Evolutionary conservation across 106 monocot genomes (phyloP).

Genomic region (Hemerocallis citrina): DNA sequence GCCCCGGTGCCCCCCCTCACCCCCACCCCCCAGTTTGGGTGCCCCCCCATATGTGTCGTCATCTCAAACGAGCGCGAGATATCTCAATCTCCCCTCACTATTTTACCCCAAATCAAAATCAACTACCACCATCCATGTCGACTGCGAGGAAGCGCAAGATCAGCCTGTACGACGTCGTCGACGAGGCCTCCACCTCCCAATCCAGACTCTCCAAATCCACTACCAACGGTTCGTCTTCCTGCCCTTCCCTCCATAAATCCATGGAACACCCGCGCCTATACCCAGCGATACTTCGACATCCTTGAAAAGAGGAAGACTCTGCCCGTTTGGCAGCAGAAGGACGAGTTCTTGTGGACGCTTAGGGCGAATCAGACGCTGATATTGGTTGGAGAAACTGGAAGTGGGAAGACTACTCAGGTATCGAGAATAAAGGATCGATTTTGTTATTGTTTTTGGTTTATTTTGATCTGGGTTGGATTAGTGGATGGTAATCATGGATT

Average conservation of each 20-base stretch:
- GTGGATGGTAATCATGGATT: too few species aligned
- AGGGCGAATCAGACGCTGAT: conserved; percentile 47
- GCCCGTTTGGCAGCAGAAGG: conserved; percentile 96
- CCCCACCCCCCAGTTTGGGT: too few species aligned
- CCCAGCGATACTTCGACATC: conserved; percentile 66
- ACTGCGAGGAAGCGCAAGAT: conserved; percentile 91
- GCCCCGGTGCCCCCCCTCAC: too few species aligned
- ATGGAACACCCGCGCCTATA: conserved; percentile 71
- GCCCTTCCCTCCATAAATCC: conserved; percentile 31
- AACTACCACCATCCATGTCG: conserved; percentile 32
- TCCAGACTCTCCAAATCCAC: conserved; percentile 20
- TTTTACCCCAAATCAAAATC: too few species aligned
- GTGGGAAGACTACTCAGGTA: conserved; percentile 77
- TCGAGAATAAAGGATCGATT: background rate
- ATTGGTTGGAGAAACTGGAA: conserved; percentile 65
- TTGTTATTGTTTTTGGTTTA: background rate
- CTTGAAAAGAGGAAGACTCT: conserved; percentile 80
- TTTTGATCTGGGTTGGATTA: too few species aligned
- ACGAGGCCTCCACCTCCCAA: conserved; percentile 53
- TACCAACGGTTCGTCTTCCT: background rate
- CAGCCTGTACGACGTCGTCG: conserved; percentile 89
- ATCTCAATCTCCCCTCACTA: too few species aligned
- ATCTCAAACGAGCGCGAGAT: too few species aligned
- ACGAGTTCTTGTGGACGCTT: conserved; percentile 64
- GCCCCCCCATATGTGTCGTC: too few species aligned